Base-by-base conservation (phyloP, 2,329 filamentous ascomycete species). In the Coniochaeta sp. region DNA sequence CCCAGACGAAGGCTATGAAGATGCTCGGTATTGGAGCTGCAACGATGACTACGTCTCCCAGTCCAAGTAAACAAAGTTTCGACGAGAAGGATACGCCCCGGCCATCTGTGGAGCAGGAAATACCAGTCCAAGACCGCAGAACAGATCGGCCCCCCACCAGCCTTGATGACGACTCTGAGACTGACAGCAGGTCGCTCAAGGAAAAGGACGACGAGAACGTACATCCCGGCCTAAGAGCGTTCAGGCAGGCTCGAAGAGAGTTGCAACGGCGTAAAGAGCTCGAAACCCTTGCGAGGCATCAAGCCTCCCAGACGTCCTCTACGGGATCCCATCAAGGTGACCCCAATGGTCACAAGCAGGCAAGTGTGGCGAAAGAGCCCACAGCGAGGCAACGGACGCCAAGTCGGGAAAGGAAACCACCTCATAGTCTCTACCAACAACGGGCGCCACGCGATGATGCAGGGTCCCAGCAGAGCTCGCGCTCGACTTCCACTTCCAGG, bases 1-100 rank as follows among this genome's bases (percentile, higher is more conserved):
- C 73, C 9, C 80, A 75, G 61, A 72, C 79, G 2, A 89, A 87
- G 68, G 75, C 81, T 0, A 80, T 82, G 70, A 89, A 86, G 71
- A 81, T 87, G 70, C 78, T 87, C 12, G 85, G 85, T 3, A 71
- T 88, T 16, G 79, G 80, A 9, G 70, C 74, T 9, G 65, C 74
- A 3, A 74, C 74, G 3, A 74, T 77, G 64, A 75, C 71, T 42
- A 74, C 72, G 14, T 69, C 76, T 1, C 71, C 76, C 1, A 77
- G 75, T 12, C 73, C 77, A 3, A 67, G 68, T 14, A 79, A 75
- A 62, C 65, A 68, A 22, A 70, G 67, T 1, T 73, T 73, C 50
- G 75, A 77, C 2, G 73, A 73, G 26, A 68, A 69, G 62, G 70
- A 72, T 9, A 17, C 47, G 16, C 47, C 47, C 16, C 47, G 47